Conservation (phyloP, 257 asterid species). For the Handroanthus guayacan region DNA sequence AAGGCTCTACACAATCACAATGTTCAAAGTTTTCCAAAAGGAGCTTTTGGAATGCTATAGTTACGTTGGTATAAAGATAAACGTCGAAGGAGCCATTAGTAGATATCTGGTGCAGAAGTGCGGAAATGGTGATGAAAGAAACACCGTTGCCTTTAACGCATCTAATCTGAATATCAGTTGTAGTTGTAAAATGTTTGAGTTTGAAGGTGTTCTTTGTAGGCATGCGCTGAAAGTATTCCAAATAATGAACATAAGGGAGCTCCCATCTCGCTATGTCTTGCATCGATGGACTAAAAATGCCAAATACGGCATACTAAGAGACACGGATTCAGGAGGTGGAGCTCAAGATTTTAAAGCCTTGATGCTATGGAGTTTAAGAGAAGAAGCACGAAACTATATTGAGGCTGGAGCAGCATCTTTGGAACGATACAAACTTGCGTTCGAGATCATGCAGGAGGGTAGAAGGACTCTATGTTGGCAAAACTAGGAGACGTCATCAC, state of each 20-base stretch:
- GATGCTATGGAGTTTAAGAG: conserved; percentile 92
- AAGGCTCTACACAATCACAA: conserved; percentile 73
- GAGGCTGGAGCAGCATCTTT: conserved; percentile 83
- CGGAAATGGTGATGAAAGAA: conserved; percentile 78
- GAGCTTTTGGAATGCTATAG: conserved; percentile 91
- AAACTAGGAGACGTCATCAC: conserved; percentile 47
- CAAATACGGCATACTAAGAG: conserved; percentile 72
- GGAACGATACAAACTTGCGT: conserved; percentile 85
- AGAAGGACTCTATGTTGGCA: conserved; percentile 89
- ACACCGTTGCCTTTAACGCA: conserved; percentile 90
- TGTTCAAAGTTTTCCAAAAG: conserved; percentile 89
- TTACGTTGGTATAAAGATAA: conserved; percentile 82
- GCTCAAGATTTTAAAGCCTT: conserved; percentile 70
- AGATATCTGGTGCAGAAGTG: conserved; percentile 88
- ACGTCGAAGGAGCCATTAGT: conserved; percentile 84
- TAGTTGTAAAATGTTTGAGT: conserved; percentile 94
- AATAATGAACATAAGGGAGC: conserved; percentile 85
- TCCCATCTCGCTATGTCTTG: conserved; percentile 81
- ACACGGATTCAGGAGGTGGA: conserved; percentile 76
- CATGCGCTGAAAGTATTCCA: conserved; percentile 88
- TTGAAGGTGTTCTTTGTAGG: conserved; percentile 89
- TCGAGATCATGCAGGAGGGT: conserved; percentile 95
- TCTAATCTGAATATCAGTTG: conserved; percentile 81
- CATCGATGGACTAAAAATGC: conserved; percentile 92
- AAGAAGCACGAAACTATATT: conserved; percentile 78